A percentile compares a stretch with the other conserved stretches of the same genome.
These are phyloP conservation scores for Populus tomentosa DNA, from an alignment of 441 rosid species.

Conservation along the genomic window DNA sequence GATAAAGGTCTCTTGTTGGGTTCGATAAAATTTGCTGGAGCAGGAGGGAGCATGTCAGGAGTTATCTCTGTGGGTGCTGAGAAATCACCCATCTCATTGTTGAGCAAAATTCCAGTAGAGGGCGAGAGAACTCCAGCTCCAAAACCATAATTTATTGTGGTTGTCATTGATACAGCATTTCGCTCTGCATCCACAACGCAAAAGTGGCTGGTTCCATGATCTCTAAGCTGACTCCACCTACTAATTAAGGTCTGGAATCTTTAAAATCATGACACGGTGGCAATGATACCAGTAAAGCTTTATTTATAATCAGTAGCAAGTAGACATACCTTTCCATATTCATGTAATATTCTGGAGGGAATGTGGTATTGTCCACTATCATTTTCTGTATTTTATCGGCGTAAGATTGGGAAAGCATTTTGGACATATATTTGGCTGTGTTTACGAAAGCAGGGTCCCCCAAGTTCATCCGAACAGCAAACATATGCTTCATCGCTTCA, in stretches of 20 bases:
- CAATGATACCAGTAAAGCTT: background rate
- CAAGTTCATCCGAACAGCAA: slow-evolving; percentile 79
- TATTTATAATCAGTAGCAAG: background rate
- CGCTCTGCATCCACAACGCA: slow-evolving; percentile 71
- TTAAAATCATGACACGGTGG: background rate
- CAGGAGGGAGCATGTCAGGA: slow-evolving; percentile 73
- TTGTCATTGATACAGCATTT: slow-evolving; percentile 79
- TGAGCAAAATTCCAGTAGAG: slow-evolving; percentile 71
- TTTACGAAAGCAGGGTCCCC: slow-evolving; percentile 77
- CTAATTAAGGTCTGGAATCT: background rate
- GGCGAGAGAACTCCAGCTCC: slow-evolving; percentile 77
- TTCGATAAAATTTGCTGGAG: slow-evolving; percentile 75
- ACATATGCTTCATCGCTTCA: slow-evolving; percentile 93
- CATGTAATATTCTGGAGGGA: slow-evolving; percentile 80
- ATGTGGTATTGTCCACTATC: slow-evolving; percentile 77
- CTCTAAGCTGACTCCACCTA: slow-evolving; percentile 84
- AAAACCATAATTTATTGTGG: slow-evolving; percentile 61
- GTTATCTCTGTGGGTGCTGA: slow-evolving; percentile 60
- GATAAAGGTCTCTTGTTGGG: slow-evolving; percentile 89
- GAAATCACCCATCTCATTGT: slow-evolving; percentile 93
- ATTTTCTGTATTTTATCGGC: slow-evolving; percentile 48
- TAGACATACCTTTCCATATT: slow-evolving; percentile 44
- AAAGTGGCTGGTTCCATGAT: slow-evolving; percentile 92
- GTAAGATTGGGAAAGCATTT: slow-evolving; percentile 65
- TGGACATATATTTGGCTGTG: slow-evolving; percentile 25